phyloP scores from a whole-genome alignment of 1,139 yeast species.

The Hansenula lynferdii region DNA sequence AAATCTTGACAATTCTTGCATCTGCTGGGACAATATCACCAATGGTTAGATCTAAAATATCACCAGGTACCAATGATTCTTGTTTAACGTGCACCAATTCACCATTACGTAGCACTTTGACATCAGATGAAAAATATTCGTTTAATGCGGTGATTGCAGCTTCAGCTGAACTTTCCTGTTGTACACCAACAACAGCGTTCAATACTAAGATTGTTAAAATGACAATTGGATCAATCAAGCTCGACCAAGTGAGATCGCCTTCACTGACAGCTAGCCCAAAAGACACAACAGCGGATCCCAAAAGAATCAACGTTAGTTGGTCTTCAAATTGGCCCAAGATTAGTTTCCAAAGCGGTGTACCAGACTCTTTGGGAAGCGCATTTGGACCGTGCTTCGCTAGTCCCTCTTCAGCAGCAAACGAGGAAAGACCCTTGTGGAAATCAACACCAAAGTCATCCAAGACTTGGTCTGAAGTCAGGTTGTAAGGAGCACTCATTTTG shows the following conservation, averaged over 20 bases:
- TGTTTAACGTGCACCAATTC: conserved; percentile 33
- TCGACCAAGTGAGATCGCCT: conserved; percentile 27
- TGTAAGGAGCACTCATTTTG: conserved; percentile 9
- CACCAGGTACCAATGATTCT: conserved; percentile 66
- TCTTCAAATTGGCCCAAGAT: conserved; percentile 34
- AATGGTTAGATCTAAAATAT: conserved; percentile 55
- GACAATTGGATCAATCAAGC: conserved; percentile 34
- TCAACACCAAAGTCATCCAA: conserved; percentile 12
- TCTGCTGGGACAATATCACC: conserved; percentile 85
- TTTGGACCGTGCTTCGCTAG: conserved; percentile 18
- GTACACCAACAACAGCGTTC: conserved; percentile 38
- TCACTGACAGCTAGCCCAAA: conserved; percentile 29
- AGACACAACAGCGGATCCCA: conserved; percentile 34
- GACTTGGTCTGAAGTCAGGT: conserved; percentile 6
- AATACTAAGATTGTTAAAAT: conserved; percentile 31
- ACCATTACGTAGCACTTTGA: conserved; percentile 40
- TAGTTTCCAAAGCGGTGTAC: conserved; percentile 30
- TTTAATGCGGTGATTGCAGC: conserved; percentile 34
- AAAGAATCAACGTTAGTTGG: conserved; percentile 31
- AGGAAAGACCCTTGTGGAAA: conserved; percentile 11
- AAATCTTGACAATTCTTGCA: conserved; percentile 47
- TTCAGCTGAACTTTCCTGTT: conserved; percentile 38
- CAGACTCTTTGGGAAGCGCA: conserved; percentile 27
- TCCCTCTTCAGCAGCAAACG: conserved; percentile 10
- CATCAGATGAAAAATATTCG: conserved; percentile 36